A percentile compares a stretch with the other conserved stretches of the same genome.
Conservation (phyloP, 495 filamentous ascomycete genomes). For the Gamarada debralockiae region DNA sequence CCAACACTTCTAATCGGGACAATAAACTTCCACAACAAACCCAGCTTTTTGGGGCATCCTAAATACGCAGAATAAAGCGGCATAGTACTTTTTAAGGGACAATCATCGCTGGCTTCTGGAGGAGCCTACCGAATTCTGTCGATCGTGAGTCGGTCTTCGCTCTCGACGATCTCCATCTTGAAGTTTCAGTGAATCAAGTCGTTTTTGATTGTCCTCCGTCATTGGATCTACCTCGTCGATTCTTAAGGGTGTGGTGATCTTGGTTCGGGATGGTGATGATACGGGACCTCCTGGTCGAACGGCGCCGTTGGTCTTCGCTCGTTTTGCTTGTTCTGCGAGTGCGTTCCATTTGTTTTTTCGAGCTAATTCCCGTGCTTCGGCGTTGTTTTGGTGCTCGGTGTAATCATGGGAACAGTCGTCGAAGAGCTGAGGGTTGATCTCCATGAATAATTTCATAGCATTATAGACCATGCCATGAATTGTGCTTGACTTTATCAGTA, state of each 20-base stretch:
- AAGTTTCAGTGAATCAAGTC: constrained; percentile 78
- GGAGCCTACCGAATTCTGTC: constrained; percentile 30
- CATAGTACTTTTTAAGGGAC: constrained; percentile 16
- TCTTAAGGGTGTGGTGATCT: constrained; percentile 44
- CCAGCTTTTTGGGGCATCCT: constrained; percentile 10
- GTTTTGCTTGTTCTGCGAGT: constrained; percentile 73
- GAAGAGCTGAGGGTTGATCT: constrained; percentile 98
- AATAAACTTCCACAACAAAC: constrained; percentile 18
- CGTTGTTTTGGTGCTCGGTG: constrained; percentile 91
- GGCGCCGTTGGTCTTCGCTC: constrained; percentile 41
- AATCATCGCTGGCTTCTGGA: constrained; percentile 32
- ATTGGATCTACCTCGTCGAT: constrained; percentile 55
- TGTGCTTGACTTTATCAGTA: constrained; percentile 54
- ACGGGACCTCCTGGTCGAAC: constrained; percentile 25
- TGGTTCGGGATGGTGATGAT: constrained; percentile 36
- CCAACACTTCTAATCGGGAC: constrained; percentile 18
- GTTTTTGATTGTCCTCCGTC: constrained; percentile 78
- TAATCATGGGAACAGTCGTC: constrained; percentile 98
- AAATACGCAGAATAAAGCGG: constrained; percentile 23
- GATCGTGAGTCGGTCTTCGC: constrained; percentile 42
- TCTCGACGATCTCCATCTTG: constrained; percentile 40
- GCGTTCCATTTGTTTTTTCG: constrained; percentile 84
- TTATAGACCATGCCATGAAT: constrained; percentile 99
- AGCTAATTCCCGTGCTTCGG: constrained; percentile 68
- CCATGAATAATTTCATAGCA: constrained; percentile 99